These are phyloP conservation scores for Rubia yunnanensis DNA, from an alignment of 257 asterid species.

Conservation along the genomic window DNA sequence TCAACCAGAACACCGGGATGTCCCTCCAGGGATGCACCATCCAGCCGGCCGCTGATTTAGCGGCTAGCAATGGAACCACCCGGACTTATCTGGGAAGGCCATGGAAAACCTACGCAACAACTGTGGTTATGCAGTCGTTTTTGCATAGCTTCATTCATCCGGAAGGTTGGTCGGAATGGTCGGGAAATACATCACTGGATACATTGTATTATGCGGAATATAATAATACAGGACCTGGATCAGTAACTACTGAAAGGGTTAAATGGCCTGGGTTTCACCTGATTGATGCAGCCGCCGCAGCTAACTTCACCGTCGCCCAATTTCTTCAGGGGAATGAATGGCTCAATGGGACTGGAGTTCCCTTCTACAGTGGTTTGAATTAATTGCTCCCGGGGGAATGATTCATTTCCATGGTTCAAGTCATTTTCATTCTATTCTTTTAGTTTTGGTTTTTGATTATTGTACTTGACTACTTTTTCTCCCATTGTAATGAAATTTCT, in stretches of 20 bases:
- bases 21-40: constrained; percentile 47
- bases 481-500: too few species aligned
- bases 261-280: constrained; percentile 52
- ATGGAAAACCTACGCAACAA: constrained; percentile 61
- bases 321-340: constrained; percentile 44
- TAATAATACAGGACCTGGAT: constrained; percentile 45
- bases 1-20: constrained; percentile 67
- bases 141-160: constrained; percentile 35
- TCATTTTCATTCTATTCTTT: neutral
- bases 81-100: constrained; percentile 60
- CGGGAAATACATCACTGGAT: constrained; percentile 39
- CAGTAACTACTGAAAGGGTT: constrained; percentile 33
- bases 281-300: constrained; percentile 35
- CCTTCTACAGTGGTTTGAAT: constrained; percentile 30
- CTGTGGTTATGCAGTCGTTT: constrained; percentile 45
- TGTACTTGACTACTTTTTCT: too few species aligned
- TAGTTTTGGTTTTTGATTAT: neutral
- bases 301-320: constrained; percentile 41
- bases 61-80: constrained; percentile 5
- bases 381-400: neutral
- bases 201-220: constrained; percentile 64
- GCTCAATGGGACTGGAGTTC: constrained; percentile 44
- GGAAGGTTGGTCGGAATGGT: constrained; percentile 51
- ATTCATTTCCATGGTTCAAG: neutral
- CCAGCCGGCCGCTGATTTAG: constrained; percentile 37